Base-by-base conservation (phyloP, 495 filamentous ascomycete genomes). In the Annulohypoxylon maeteangense region DNA sequence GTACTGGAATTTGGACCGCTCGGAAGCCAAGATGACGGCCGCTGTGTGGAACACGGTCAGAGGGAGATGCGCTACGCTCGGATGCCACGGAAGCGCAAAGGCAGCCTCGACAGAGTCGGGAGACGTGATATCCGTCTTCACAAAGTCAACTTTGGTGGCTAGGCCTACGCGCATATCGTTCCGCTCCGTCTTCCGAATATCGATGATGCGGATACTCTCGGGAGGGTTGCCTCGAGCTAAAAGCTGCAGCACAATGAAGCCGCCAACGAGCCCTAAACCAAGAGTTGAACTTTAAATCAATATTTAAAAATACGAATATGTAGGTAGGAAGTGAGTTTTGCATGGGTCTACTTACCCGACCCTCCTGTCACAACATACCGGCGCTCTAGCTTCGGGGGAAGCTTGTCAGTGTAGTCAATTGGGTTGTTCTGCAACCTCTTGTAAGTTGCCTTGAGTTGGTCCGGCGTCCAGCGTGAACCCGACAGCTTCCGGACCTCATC, bases 301-400 rank as follows among this genome's bases (percentile, higher is more conserved):
- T 40, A 16, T 32, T n/a, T 29, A 48, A 3, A 29, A 11, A 8
- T 45, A 44, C 50, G 5, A 11, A 36, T 11, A 8, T 7, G 27
- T 25, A 11, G 42, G 14, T 20, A 7, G 32, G 32, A 11, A 48
- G 20, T 20, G 38, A 53, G 42, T 3, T 18, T 38, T 45, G 47
- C 18, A 31, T 54, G 34, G 42, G 27, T 55, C 14, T 10, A 83
- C 85, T 75, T 54, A 88, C 87, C 86, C 7, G 85, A 84, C 53
- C 87, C 87, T 16, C 87, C 87, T 20, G 87, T 85, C 45, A 89
- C 78, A 27, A 89, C 74, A 61, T 89, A 89, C 8, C 87, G 83
- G 10, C 87, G 80, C 8, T 82, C 77, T 50, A 87, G 80, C 68
- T 84, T 87, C 7, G 83, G 85, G 0, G 86, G 87, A 29, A 89